A percentile compares a stretch with the other conserved stretches of the same genome.
Conservation (phyloP, 192 early-diverging fungal genomes). For the Diversispora epigaea region DNA sequence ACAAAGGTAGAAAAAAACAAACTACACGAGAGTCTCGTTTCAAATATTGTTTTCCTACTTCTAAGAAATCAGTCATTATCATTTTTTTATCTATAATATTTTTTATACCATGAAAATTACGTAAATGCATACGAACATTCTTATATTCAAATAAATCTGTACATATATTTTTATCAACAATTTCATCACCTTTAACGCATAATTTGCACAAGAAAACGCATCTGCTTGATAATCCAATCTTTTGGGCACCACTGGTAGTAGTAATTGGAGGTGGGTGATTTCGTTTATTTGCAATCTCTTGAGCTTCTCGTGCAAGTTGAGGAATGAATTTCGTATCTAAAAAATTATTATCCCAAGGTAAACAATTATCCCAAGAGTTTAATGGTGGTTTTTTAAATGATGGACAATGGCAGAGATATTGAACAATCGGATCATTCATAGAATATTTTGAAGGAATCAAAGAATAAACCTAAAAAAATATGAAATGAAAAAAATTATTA, state of each 20-base stretch:
- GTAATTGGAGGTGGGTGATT: not conserved
- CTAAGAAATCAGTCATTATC: not conserved
- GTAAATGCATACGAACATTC: not conserved
- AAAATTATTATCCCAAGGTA: not conserved
- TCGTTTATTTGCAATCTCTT: not conserved
- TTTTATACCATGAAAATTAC: not conserved
- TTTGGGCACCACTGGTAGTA: not conserved
- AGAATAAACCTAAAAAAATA: not conserved
- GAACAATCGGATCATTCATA: not conserved
- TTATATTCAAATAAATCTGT: not conserved
- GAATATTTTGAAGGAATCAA: not conserved
- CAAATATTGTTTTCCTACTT: not conserved
- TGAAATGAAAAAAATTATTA: not conserved
- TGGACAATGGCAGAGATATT: not conserved
- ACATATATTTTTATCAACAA: too few species aligned
- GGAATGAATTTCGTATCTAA: conserved; percentile 2
- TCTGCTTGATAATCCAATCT: not conserved
- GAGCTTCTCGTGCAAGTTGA: not conserved
- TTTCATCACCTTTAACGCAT: not conserved
- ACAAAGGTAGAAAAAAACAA: conserved; percentile 10
- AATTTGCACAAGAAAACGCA: not conserved
- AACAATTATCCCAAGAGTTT: not conserved
- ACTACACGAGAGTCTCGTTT: conserved; percentile 1
- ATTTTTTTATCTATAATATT: not conserved
- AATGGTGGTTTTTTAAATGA: conserved; percentile 20